These are phyloP conservation scores for Tetracentron sinense DNA, from an alignment of 164 flowering plant genomes.

Conservation along the genomic window DNA sequence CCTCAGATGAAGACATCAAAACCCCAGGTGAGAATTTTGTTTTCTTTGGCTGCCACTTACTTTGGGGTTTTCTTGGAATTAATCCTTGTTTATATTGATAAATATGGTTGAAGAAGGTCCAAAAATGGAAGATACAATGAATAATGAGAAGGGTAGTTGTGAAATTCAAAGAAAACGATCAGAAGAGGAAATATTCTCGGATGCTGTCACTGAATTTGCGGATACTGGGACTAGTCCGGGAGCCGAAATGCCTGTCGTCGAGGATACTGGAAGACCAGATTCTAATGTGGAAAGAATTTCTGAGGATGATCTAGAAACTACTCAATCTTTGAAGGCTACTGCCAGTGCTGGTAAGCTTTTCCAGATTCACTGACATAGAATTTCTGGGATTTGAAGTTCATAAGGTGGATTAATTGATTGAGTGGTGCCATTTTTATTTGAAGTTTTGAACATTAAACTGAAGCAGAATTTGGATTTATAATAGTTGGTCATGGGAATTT, in stretches of 20 bases:
- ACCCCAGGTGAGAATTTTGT: slow-evolving; percentile 38
- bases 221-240: slow-evolving; percentile 27
- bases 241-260: neutral
- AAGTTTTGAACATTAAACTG: no score
- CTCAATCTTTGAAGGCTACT: slow-evolving; percentile 6
- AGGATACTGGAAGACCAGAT: slow-evolving; percentile 5
- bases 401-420: no score
- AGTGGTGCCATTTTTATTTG: no score
- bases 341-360: slow-evolving; percentile 24
- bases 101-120: slow-evolving; percentile 27
- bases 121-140: slow-evolving; percentile 20
- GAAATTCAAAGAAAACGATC: slow-evolving; percentile 31
- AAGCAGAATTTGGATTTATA: no score
- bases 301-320: slow-evolving; percentile 2
- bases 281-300: slow-evolving; percentile 3
- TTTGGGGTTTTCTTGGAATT: neutral
- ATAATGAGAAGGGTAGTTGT: slow-evolving; percentile 17
- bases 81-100: slow-evolving; percentile 7
- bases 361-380: neutral
- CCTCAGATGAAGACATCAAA: slow-evolving; percentile 46
- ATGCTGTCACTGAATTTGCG: slow-evolving; percentile 60
- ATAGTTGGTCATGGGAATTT: no score
- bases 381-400: no score
- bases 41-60: neutral
- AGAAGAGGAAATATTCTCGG: slow-evolving; percentile 63